Conservation (phyloP, 2,329 filamentous ascomycete species). For the Talaromyces piceae region DNA sequence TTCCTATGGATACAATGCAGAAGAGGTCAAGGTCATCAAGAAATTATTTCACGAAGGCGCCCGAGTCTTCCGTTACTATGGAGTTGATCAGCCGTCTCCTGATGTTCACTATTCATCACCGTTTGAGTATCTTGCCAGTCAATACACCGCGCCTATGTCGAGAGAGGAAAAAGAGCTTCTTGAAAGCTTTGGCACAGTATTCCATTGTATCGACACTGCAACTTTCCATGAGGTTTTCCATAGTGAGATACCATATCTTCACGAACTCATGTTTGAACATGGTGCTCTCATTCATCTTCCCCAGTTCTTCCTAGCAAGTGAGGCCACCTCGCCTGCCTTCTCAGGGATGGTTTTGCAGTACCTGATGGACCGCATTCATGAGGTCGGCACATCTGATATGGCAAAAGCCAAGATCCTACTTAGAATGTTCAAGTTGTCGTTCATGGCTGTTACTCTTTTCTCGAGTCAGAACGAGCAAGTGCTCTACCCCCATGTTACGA, state of each 20-base stretch:
- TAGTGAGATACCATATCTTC: slow-evolving; percentile 91
- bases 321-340: slow-evolving; percentile 94
- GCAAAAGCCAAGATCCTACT: slow-evolving; percentile 89
- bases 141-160: slow-evolving; percentile 86
- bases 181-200: slow-evolving; percentile 96
- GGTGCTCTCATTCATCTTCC: slow-evolving; percentile 88
- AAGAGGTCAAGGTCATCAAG: slow-evolving; percentile 92
- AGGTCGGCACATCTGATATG: slow-evolving; percentile 86
- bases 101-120: slow-evolving; percentile 72
- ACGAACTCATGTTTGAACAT: slow-evolving; percentile 97
- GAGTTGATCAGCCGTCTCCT: slow-evolving; percentile 68
- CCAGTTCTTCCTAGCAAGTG: slow-evolving; percentile 97
- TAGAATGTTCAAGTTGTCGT: slow-evolving; percentile 92
- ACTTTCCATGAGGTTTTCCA: slow-evolving; percentile 99
- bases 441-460: slow-evolving; percentile 98
- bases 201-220: slow-evolving; percentile 95
- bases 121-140: slow-evolving; percentile 86
- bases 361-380: slow-evolving; percentile 90
- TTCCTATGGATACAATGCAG: slow-evolving; percentile 90
- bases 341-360: slow-evolving; percentile 97
- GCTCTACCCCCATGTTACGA: slow-evolving; percentile 87
- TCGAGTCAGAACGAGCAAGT: slow-evolving; percentile 92
- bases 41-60: slow-evolving; percentile 97
- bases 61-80: slow-evolving; percentile 94
- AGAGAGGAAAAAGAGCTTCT: slow-evolving; percentile 97